These are phyloP conservation scores for Corymbia calophylla DNA, from an alignment of 441 rosid species.

Conservation along the genomic window DNA sequence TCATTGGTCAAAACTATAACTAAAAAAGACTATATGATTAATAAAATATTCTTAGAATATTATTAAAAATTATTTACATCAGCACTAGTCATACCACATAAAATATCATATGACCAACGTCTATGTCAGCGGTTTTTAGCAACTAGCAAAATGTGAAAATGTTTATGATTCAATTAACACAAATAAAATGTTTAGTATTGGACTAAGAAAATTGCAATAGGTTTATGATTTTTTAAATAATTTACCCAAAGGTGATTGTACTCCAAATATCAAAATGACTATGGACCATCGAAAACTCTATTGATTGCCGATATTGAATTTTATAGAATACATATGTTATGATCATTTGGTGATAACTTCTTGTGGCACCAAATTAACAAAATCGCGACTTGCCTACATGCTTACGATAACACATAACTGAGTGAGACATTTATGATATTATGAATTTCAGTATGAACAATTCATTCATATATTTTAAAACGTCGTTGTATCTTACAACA, in stretches of 20 bases:
- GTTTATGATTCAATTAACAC: background rate
- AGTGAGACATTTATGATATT: background rate
- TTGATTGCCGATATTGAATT: background rate
- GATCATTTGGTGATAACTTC: background rate
- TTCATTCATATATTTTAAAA: background rate
- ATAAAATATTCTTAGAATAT: too few relatives aligned
- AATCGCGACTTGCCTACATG: background rate
- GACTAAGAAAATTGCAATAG: too few relatives aligned
- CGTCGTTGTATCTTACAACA: background rate
- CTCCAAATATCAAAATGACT: background rate
- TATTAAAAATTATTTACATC: background rate
- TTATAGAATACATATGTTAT: fast-evolving
- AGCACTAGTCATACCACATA: too few relatives aligned
- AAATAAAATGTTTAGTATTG: background rate
- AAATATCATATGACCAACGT: too few relatives aligned
- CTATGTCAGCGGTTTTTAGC: too few relatives aligned
- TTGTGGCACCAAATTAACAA: fast-evolving
- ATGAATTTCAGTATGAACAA: background rate
- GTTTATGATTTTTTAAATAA: background rate
- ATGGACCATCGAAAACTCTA: fast-evolving
- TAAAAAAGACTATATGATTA: too few relatives aligned
- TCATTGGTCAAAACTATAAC: too few relatives aligned
- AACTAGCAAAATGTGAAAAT: too few relatives aligned
- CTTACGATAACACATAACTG: background rate
- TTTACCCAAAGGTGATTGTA: background rate